Evolutionary conservation across 1,139 yeast genomes (phyloP).

Genomic region (Saccharomyces hybrid): DNA sequence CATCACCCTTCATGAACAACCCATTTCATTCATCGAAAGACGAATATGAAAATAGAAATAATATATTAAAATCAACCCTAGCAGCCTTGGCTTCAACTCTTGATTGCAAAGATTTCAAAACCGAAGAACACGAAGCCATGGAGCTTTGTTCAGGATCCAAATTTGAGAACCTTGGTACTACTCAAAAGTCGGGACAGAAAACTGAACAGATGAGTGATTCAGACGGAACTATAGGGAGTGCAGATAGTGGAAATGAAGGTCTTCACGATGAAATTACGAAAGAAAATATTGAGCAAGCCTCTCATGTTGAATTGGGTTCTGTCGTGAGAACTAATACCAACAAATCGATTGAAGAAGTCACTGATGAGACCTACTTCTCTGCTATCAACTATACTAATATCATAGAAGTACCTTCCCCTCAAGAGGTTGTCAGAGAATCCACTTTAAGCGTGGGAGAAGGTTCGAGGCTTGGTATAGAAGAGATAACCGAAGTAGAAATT

Average conservation of each 20-base stretch:
- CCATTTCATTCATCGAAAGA: background rate
- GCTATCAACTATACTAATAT: background rate
- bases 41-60: background rate
- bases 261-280: background rate
- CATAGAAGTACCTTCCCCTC: background rate
- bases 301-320: background rate
- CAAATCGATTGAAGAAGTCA: background rate
- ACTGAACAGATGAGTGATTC: background rate
- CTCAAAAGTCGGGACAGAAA: background rate
- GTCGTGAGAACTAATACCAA: background rate
- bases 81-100: background rate
- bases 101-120: background rate
- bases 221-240: background rate
- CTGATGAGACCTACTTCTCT: background rate
- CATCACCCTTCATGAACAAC: conserved; percentile 1
- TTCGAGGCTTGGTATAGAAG: background rate
- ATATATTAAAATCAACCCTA: background rate
- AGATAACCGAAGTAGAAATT: background rate
- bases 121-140: background rate
- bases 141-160: background rate
- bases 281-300: background rate
- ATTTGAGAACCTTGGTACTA: background rate
- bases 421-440: background rate
- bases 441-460: background rate
- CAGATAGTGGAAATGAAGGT: background rate